Evolutionary conservation across 2,329 filamentous ascomycete species (phyloP).

Genomic region (Neopestalotiopsis rosae): DNA sequence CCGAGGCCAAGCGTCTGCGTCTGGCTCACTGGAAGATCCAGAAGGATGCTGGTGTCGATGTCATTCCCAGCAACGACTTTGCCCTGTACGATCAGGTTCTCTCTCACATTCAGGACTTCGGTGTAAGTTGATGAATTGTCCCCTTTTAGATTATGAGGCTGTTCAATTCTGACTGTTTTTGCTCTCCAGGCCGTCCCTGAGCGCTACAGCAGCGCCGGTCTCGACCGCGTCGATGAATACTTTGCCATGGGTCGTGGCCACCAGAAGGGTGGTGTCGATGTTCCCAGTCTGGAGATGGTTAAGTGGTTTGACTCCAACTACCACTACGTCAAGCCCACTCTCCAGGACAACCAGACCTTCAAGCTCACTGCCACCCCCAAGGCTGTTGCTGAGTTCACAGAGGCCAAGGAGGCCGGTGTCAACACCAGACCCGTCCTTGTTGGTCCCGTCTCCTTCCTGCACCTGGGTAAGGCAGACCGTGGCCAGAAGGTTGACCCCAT

Average conservation of each 20-base stretch:
- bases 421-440: conserved; percentile 91
- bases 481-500: conserved; percentile 92
- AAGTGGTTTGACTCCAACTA: conserved; percentile 99
- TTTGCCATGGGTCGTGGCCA: conserved; percentile 99
- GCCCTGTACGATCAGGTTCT: conserved; percentile 98
- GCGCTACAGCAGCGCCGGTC: conserved; percentile 89
- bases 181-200: conserved; percentile 81
- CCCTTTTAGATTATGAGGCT: not conserved
- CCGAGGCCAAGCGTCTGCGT: conserved; percentile 96
- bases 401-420: conserved; percentile 98
- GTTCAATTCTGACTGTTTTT: conserved; percentile 25
- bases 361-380: conserved; percentile 87
- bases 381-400: conserved; percentile 91
- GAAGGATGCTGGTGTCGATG: conserved; percentile 95
- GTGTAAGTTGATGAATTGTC: conserved; percentile 61
- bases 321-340: conserved; percentile 99
- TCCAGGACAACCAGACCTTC: conserved; percentile 97
- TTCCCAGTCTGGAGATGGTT: conserved; percentile 96
- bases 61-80: conserved; percentile 99
- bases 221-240: conserved; percentile 92
- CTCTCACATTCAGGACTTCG: conserved; percentile 97
- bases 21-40: conserved; percentile 99
- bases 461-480: conserved; percentile 98
- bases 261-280: conserved; percentile 93
- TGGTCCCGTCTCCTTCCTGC: conserved; percentile 96